phyloP scores from a whole-genome alignment of 78 protist genomes.

The Chrysochromulina parva region DNA sequence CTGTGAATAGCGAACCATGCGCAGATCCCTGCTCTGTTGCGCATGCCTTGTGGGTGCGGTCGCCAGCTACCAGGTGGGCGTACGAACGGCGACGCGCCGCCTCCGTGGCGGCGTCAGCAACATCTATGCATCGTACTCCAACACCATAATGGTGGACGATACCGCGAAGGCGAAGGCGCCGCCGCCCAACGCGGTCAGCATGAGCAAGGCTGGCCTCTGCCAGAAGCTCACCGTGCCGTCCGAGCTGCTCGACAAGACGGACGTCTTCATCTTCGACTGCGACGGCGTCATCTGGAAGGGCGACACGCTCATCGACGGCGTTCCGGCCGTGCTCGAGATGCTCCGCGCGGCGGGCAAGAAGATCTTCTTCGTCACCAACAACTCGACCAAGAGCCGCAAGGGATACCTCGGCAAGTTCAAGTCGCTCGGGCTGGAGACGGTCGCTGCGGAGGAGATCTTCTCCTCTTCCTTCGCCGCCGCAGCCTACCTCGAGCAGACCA shows the following conservation, averaged over 20 bases:
- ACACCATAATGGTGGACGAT: too few species aligned
- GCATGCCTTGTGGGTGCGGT: too few species aligned
- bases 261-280: slow-evolving; percentile 51
- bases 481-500: slow-evolving; percentile 50
- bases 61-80: too few species aligned
- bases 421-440: background rate
- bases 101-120: too few species aligned
- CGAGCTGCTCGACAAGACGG: background rate
- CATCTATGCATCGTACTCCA: too few species aligned
- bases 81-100: too few species aligned
- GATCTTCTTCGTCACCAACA: slow-evolving; percentile 47
- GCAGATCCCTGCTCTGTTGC: too few species aligned
- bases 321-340: slow-evolving; percentile 23
- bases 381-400: slow-evolving; percentile 46
- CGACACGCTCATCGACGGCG: slow-evolving; percentile 32
- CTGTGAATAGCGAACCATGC: too few species aligned
- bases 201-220: background rate
- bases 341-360: slow-evolving; percentile 33
- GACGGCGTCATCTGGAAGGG: slow-evolving; percentile 55
- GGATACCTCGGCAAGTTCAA: slow-evolving; percentile 48
- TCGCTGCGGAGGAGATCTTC: slow-evolving; percentile 40
- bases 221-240: background rate
- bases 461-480: slow-evolving; percentile 52
- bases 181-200: too few species aligned
- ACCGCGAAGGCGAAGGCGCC: too few species aligned